These are phyloP conservation scores for Combretum micranthum DNA, from an alignment of 345 rosid genomes.

Conservation along the genomic window DNA sequence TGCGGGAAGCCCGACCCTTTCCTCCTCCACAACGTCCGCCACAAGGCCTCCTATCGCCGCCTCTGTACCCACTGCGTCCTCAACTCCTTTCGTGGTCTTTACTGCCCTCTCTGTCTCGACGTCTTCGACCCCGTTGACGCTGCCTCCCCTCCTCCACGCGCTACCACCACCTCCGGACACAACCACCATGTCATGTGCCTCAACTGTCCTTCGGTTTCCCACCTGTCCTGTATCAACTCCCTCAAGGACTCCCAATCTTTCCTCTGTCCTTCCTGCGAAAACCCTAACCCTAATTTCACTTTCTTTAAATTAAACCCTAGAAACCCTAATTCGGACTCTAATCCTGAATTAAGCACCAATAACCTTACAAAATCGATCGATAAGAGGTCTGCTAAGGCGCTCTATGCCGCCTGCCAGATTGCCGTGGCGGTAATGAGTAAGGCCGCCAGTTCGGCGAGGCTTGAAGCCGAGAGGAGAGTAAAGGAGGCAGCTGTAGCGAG, in stretches of 20 bases:
- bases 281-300: slow-evolving; percentile 38
- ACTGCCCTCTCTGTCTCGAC: slow-evolving; percentile 65
- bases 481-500: slow-evolving; percentile 53
- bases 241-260: slow-evolving; percentile 15
- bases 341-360: neutral
- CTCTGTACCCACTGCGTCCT: slow-evolving; percentile 84
- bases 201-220: slow-evolving; percentile 50
- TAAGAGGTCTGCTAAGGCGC: slow-evolving; percentile 27
- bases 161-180: slow-evolving; percentile 15
- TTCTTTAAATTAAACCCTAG: slow-evolving; percentile 22
- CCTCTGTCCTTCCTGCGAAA: slow-evolving; percentile 39
- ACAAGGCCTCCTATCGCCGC: slow-evolving; percentile 37
- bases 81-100: slow-evolving; percentile 44
- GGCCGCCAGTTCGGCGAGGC: slow-evolving; percentile 27
- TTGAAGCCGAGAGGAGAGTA: slow-evolving; percentile 49
- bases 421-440: slow-evolving; percentile 47
- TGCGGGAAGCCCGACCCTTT: slow-evolving; percentile 25
- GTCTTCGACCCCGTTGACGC: slow-evolving; percentile 36
- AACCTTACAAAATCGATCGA: slow-evolving; percentile 20
- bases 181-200: slow-evolving; percentile 46
- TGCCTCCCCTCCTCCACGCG: slow-evolving; percentile 33
- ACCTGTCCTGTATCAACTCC: slow-evolving; percentile 45
- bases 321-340: neutral
- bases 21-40: slow-evolving; percentile 50
- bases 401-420: slow-evolving; percentile 59